Conservation (phyloP, 2,329 filamentous ascomycete genomes). For the Talaromyces sp. region DNA sequence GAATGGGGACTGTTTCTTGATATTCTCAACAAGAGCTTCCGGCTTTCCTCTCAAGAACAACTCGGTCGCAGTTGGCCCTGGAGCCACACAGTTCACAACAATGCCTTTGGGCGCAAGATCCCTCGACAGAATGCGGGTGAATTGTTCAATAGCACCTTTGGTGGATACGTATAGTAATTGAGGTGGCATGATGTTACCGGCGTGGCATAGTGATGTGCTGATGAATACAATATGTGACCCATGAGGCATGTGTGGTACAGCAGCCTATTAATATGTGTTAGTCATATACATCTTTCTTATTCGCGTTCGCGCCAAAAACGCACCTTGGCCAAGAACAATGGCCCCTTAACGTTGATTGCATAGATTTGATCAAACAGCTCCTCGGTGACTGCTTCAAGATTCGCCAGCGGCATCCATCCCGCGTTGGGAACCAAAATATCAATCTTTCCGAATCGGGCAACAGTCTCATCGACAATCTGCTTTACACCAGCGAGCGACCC, state of each 20-base stretch:
- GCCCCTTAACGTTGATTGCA: slow-evolving; percentile 57
- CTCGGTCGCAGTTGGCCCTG: slow-evolving; percentile 56
- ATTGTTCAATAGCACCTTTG: slow-evolving; percentile 61
- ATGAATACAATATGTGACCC: slow-evolving; percentile 54
- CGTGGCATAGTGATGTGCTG: slow-evolving; percentile 43
- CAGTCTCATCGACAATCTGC: slow-evolving; percentile 49
- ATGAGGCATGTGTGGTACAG: slow-evolving; percentile 49
- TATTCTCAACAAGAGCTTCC: slow-evolving; percentile 31
- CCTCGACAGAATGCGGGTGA: slow-evolving; percentile 55
- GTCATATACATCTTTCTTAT: background rate
- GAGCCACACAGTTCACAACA: slow-evolving; percentile 51
- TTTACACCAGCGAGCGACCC: slow-evolving; percentile 47
- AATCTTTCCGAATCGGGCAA: slow-evolving; percentile 54
- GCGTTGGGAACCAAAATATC: slow-evolving; percentile 60
- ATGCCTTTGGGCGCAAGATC: slow-evolving; percentile 54
- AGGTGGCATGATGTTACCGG: slow-evolving; percentile 39
- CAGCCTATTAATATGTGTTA: slow-evolving; percentile 40
- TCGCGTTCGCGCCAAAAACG: background rate
- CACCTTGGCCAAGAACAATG: slow-evolving; percentile 48
- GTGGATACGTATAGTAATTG: slow-evolving; percentile 55
- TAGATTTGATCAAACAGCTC: slow-evolving; percentile 51
- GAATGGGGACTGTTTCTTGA: slow-evolving; percentile 21
- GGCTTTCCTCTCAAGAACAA: slow-evolving; percentile 54
- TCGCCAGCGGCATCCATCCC: slow-evolving; percentile 50
- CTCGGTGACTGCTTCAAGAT: slow-evolving; percentile 51